phyloP scores from a whole-genome alignment of 176 grass and related monocot genomes.

The Pharus latifolius region DNA sequence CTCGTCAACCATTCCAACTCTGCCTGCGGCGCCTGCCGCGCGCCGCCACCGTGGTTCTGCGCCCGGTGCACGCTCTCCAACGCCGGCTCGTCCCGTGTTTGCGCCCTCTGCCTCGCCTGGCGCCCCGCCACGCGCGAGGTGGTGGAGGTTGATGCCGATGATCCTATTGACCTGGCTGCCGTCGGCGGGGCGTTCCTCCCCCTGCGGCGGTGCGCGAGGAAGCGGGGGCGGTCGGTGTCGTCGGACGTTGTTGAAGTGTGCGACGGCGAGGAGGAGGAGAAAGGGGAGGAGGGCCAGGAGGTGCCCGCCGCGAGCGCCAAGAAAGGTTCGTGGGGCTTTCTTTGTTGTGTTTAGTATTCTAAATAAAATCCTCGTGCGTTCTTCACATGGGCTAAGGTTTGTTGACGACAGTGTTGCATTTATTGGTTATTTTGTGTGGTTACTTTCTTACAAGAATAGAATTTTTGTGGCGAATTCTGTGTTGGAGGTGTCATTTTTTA shows the following conservation, averaged over 20 bases:
- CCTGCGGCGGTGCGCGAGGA: conserved; percentile 5
- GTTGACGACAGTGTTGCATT: too few relatives aligned
- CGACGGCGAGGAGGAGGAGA: not conserved
- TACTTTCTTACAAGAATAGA: too few relatives aligned
- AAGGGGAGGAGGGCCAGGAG: not conserved
- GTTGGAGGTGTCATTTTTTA: too few relatives aligned
- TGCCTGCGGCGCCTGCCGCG: not conserved
- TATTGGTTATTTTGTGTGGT: too few relatives aligned
- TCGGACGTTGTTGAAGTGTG: not conserved
- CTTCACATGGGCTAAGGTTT: too few relatives aligned
- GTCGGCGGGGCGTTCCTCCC: conserved; percentile 59
- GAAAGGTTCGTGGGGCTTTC: conserved; percentile 11
- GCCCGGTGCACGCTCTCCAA: conserved; percentile 36
- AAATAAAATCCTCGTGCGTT: too few relatives aligned
- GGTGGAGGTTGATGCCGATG: conserved; percentile 39
- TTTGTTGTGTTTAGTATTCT: too few relatives aligned
- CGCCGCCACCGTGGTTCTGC: conserved; percentile 32
- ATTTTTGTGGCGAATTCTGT: too few relatives aligned
- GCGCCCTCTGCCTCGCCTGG: conserved; percentile 23
- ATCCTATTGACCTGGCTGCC: conserved; percentile 23
- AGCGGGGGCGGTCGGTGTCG: conserved; percentile 17
- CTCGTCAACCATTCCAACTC: not conserved
- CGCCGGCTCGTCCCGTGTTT: not conserved
- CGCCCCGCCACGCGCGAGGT: conserved; percentile 26
- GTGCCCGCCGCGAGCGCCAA: not conserved